phyloP scores from a whole-genome alignment of 768 basidiomycete genomes.

The Suillus variegatus region DNA sequence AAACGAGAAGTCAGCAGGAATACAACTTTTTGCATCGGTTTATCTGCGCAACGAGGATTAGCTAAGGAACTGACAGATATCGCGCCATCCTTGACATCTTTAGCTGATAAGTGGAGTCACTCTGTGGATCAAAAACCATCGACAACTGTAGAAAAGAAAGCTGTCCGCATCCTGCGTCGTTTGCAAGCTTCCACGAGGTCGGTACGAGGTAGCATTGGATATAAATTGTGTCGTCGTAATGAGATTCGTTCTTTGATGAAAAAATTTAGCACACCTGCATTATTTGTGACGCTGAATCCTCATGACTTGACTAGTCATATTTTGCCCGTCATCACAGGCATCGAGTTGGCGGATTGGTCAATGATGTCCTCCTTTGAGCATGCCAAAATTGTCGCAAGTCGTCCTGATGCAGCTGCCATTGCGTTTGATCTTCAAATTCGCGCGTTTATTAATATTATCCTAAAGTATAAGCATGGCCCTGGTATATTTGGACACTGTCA shows the following conservation, averaged over 20 bases:
- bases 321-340: no score
- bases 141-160: neutral
- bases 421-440: neutral
- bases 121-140: neutral
- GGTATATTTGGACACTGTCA: neutral
- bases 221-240: neutral
- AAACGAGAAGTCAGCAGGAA: constrained; percentile 13
- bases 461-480: neutral
- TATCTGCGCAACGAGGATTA: neutral
- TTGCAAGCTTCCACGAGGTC: no score
- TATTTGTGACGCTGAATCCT: neutral
- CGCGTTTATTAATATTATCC: neutral
- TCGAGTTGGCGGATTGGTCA: no score
- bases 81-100: neutral
- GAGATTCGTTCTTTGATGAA: neutral
- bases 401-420: neutral
- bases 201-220: no score
- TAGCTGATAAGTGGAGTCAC: neutral
- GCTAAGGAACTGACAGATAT: neutral
- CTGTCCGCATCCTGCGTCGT: no score
- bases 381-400: no score
- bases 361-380: no score
- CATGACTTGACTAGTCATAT: neutral
- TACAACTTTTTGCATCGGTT: constrained; percentile 3
- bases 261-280: neutral